Evolutionary conservation across 306 rosid genomes (phyloP).

Genomic region (Vigna reflexopilosa): DNA sequence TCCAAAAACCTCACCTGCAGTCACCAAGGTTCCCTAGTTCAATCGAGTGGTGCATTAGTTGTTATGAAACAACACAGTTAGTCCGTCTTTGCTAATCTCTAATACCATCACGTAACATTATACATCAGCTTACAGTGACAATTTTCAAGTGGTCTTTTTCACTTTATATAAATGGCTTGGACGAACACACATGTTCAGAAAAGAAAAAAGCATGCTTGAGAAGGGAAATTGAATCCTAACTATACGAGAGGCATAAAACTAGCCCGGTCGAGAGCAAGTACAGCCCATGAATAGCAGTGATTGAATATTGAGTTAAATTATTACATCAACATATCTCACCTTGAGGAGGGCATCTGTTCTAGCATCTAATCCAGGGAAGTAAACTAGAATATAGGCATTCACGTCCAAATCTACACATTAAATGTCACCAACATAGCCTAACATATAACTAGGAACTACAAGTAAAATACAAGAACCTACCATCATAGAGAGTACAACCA

Average conservation of each 20-base stretch:
- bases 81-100: too few relatives aligned
- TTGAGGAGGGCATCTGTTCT: not conserved
- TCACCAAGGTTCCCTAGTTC: not conserved
- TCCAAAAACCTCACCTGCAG: not conserved
- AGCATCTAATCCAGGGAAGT: conserved; percentile 35
- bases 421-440: conserved; percentile 46
- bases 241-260: not conserved
- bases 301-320: not conserved
- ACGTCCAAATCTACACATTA: conserved; percentile 42
- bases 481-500: conserved; percentile 43
- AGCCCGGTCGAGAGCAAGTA: conserved; percentile 2
- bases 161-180: not conserved
- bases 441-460: conserved; percentile 35
- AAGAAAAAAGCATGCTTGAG: not conserved
- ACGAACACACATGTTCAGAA: not conserved
- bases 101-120: too few relatives aligned
- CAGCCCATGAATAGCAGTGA: conserved; percentile 12
- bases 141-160: not conserved
- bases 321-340: conserved; percentile 2
- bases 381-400: conserved; percentile 38
- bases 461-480: conserved; percentile 34
- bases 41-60: too few relatives aligned
- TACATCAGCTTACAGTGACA: not conserved
- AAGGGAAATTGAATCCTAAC: not conserved
- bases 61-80: too few relatives aligned